Conservation (phyloP, 2,329 filamentous ascomycete species). For the Colletotrichum noveboracense region DNA sequence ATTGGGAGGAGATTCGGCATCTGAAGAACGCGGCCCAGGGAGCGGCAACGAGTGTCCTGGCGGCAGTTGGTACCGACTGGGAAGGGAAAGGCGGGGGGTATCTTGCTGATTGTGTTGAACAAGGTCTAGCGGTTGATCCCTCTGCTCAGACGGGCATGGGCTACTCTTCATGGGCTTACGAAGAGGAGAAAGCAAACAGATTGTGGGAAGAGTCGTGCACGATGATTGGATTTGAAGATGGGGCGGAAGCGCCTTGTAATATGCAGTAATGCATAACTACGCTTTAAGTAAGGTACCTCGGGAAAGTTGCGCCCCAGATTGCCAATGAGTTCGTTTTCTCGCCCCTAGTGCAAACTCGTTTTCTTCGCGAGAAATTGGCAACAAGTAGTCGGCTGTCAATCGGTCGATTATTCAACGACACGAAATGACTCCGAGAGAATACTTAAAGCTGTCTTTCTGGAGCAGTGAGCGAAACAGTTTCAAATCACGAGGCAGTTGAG, state of each 20-base stretch:
- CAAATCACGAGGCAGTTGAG: too few relatives aligned
- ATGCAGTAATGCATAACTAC: too few relatives aligned
- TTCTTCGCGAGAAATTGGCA: too few relatives aligned
- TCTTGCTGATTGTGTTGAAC: slow-evolving; percentile 2
- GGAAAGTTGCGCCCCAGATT: too few relatives aligned
- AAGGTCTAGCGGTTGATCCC: rapidly evolving
- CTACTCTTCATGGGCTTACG: slow-evolving; percentile 23
- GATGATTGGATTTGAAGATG: neutral
- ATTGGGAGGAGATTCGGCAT: neutral
- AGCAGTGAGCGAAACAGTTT: too few relatives aligned
- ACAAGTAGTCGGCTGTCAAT: too few relatives aligned
- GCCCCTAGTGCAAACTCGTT: too few relatives aligned
- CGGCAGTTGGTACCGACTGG: slow-evolving; percentile 38
- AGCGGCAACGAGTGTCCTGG: slow-evolving; percentile 45
- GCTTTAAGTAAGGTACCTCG: too few relatives aligned
- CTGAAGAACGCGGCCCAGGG: slow-evolving; percentile 38
- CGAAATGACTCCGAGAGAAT: too few relatives aligned
- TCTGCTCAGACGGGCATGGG: slow-evolving; percentile 1
- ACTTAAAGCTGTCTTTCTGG: too few relatives aligned
- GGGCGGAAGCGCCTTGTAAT: neutral
- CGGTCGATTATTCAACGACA: too few relatives aligned
- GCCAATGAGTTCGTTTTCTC: too few relatives aligned
- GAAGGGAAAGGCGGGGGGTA: slow-evolving; percentile 46
- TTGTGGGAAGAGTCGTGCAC: neutral
- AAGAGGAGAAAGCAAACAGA: neutral